Evolutionary conservation across 2,329 filamentous ascomycete species (phyloP), one percentile per base, ranked within the genome.

Genomic region (Cryphonectria naterciae): DNA sequence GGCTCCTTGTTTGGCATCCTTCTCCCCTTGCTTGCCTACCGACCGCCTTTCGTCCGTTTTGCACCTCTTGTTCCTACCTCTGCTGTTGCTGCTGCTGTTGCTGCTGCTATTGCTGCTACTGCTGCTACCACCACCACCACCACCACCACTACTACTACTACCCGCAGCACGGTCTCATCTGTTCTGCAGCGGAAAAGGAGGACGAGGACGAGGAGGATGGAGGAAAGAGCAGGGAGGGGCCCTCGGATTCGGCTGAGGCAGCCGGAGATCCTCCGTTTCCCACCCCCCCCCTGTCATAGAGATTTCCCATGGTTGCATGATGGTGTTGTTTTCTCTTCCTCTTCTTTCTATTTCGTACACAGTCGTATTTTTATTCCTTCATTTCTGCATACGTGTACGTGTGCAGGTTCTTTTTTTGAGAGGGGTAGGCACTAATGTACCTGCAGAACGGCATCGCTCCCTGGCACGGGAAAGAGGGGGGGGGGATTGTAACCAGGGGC

Each of bases 161-260:
- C 11, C 28, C 52, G 8, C 54, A 35, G 54, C 54, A 32, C 15
- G 15, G 54, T 35, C 25, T 32, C 10, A 15, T 49, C 46, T 19
- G 22, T 58, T 17, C 54, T 32, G 28, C 28, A 17, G 52, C n/a
- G 52, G 13, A 58, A 13, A n/a, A 25, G 49, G 41, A 43, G 41
- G 41, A 43, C 11, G 41, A 43, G 41, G 17, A 19, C 4, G 25
- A 56, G 13, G 25, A 56, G 13, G 15, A 17, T 13, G 15, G 52
- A 15, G 54, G 6, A 13, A 7, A 28, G 52, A 28, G 25, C 4
- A 58, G 25, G 54, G 19, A 19, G 32, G 35, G 58, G 35, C 3
- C 6, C 6, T 17, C 63, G 37, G 17, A 22, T 65, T 65, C 41
- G 63, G 63, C 22, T 65, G 63, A 52, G 63, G 63, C 63, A 52